Conservation (phyloP, 2,329 filamentous ascomycete species). For the Talaromyces sp. region DNA sequence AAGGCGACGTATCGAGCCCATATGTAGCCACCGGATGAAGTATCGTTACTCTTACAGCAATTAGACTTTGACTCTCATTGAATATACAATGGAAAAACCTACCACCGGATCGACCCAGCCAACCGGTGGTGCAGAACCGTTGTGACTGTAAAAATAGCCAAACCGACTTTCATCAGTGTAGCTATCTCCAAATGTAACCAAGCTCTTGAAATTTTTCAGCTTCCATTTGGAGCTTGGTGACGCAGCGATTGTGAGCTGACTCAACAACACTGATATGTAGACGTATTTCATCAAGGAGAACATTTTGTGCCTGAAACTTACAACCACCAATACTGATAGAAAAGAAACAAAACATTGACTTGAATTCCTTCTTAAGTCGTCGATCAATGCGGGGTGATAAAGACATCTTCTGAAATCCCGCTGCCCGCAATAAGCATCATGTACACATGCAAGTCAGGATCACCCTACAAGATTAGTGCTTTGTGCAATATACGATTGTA, state of each 20-base stretch:
- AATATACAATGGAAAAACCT: constrained; percentile 11
- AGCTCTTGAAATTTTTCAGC: constrained; percentile 54
- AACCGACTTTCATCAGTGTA: constrained; percentile 71
- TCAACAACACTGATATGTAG: background rate
- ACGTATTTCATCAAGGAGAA: background rate
- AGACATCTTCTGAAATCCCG: background rate
- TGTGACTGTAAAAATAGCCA: constrained; percentile 58
- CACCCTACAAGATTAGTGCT: background rate
- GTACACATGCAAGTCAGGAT: background rate
- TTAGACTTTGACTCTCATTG: background rate
- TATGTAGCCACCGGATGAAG: constrained; percentile 62
- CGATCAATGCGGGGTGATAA: constrained; percentile 1
- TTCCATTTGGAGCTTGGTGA: constrained; percentile 21
- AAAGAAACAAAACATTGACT: background rate
- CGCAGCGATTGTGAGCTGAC: background rate
- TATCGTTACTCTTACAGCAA: constrained; percentile 44
- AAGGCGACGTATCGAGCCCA: constrained; percentile 68
- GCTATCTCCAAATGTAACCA: constrained; percentile 71
- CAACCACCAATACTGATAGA: too few species aligned
- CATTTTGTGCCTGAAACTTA: background rate
- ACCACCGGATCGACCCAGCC: constrained; percentile 54
- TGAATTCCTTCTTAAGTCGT: background rate
- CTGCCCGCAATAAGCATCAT: background rate
- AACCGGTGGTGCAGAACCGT: constrained; percentile 60
- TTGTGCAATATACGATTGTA: background rate